Base-by-base conservation (phyloP, 225 moss, liverwort and hornwort genomes). In the Pseudoscleropodium purum region DNA sequence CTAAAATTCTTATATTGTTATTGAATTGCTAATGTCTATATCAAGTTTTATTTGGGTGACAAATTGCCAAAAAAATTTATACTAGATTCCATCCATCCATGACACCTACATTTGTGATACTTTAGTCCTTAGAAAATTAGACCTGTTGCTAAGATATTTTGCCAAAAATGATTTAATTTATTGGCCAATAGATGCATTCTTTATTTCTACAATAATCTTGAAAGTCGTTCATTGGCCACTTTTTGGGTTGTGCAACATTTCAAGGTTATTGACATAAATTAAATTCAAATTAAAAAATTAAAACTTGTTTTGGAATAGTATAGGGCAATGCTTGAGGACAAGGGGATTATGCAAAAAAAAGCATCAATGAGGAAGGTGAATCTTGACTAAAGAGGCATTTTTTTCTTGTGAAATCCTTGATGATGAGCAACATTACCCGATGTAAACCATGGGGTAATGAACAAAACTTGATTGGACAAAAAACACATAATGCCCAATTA, bases 381-480 rank as follows among this genome's bases (percentile, higher is more conserved):
- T 4, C n/a, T 0, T 1, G 1, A 23, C n/a, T 0, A 4, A 70
- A 13, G 13, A 39, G 13, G 24, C n/a, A n/a, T 2, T 1, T n/a
- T 64, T n/a, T 23, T 25, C 24, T 1, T 1, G 0, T 3, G 1
- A 23, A 69, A 5, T 23, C 13, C 12, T 1, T 2, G 2, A 69
- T 6, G 12, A 23, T 4, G 3, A 69, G 7, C 5, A 21, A 6
- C 23, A n/a, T 69, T 69, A 23, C 23, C 21, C 2, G 4, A 6
- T 0, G 10, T 23, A 69, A 69, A 69, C n/a, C 24, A 13, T 5
- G 6, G 17, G 5, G 4, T 4, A 7, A 70, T 24, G 39, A 25
- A 39, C 0, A 39, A 2, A 39, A 39, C 0, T 1, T 39, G 4
- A 70, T 39, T 39, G 39, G 4, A 70, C 25, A 25, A 39, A 70